These are phyloP conservation scores for Talaromyces proteolyticus DNA, from an alignment of 495 filamentous ascomycete genomes.

Conservation along the genomic window DNA sequence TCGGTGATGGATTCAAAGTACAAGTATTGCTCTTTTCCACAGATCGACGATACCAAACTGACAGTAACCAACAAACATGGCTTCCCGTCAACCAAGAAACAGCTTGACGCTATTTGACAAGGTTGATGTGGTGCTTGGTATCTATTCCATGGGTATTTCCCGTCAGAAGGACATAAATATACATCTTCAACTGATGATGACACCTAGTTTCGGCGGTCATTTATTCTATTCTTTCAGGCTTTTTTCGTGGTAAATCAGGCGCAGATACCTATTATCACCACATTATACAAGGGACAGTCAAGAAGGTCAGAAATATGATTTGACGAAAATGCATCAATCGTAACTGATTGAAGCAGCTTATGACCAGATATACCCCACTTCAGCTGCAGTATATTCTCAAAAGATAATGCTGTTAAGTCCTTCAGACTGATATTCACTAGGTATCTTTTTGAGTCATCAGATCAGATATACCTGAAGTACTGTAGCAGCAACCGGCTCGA, in stretches of 20 bases:
- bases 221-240: slow-evolving; percentile 5
- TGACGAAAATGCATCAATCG: background rate
- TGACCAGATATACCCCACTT: slow-evolving; percentile 5
- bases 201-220: slow-evolving; percentile 1
- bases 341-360: slow-evolving; percentile 3
- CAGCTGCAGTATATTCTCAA: slow-evolving; percentile 4
- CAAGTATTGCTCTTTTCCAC: slow-evolving; percentile 4
- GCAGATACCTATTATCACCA: slow-evolving; percentile 6
- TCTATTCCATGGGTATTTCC: slow-evolving; percentile 5
- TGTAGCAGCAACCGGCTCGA: background rate
- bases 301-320: slow-evolving; percentile 5
- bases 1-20: slow-evolving; percentile 3
- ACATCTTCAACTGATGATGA: slow-evolving; percentile 1
- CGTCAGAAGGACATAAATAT: background rate
- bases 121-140: slow-evolving; percentile 4
- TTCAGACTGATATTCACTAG: slow-evolving; percentile 6
- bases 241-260: slow-evolving; percentile 5
- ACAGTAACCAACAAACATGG: slow-evolving; percentile 4
- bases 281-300: slow-evolving; percentile 5
- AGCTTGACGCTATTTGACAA: slow-evolving; percentile 6
- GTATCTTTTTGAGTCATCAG: slow-evolving; percentile 5
- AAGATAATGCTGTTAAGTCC: slow-evolving; percentile 1
- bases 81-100: slow-evolving; percentile 2
- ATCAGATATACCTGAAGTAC: slow-evolving; percentile 7
- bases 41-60: background rate